Conservation (phyloP, 345 rosid genomes). For the Pistacia atlantica region DNA sequence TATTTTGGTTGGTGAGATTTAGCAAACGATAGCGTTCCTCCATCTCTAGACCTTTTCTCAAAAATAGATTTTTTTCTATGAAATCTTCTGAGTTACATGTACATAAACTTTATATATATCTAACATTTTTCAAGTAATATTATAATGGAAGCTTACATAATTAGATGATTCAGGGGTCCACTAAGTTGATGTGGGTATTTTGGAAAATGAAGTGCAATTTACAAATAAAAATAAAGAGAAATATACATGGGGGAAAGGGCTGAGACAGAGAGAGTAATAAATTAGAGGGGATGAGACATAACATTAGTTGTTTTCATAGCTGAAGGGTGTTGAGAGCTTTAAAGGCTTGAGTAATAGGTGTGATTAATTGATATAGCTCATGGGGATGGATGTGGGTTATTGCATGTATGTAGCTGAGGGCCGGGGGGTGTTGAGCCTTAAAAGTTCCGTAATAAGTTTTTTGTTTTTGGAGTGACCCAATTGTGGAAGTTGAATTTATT, state of each 20-base stretch:
- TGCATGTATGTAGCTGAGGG: constrained; percentile 7
- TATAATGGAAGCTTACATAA: not conserved
- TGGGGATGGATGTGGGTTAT: constrained; percentile 18
- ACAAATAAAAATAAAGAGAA: too few relatives aligned
- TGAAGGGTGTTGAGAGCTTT: constrained; percentile 25
- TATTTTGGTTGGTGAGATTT: constrained; percentile 41
- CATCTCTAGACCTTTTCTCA: constrained; percentile 15
- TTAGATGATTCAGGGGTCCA: too few relatives aligned
- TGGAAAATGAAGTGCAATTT: constrained; percentile 4
- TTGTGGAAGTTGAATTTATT: constrained; percentile 57
- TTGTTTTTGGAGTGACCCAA: constrained; percentile 35
- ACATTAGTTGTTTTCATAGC: constrained; percentile 21
- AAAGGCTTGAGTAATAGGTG: constrained; percentile 10
- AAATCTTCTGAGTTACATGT: not conserved
- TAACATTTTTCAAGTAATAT: not conserved
- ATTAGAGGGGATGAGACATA: constrained; percentile 17
- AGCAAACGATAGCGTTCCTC: constrained; percentile 15
- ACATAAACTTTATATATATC: too few relatives aligned
- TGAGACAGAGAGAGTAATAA: constrained; percentile 12
- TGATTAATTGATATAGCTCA: too few relatives aligned
- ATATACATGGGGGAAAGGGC: not conserved
- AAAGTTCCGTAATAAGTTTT: not conserved
- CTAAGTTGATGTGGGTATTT: not conserved
- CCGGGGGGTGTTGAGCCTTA: constrained; percentile 23
- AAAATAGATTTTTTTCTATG: constrained; percentile 4